Evolutionary conservation across 805 yeast species (phyloP), one percentile per base, ranked within the genome.

Genomic region (Candida endomychidarum): DNA sequence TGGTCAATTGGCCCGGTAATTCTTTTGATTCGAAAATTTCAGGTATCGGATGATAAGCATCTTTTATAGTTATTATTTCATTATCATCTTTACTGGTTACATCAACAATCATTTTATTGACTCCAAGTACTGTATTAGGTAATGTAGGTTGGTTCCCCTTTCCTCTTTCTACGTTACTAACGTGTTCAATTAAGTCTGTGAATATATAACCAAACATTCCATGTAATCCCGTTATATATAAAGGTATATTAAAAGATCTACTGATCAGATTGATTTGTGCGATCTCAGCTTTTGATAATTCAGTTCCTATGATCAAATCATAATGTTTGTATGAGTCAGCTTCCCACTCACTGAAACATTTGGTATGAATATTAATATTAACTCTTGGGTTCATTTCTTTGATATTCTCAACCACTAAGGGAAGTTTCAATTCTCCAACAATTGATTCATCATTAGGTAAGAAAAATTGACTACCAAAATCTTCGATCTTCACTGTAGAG

Each of bases 141-240:
- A 68, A 63, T 21, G 70, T 54, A 8, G 52, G 46, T 41, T 62
- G 67, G 48, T 65, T 68, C 29, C 78, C 75, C 41, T 67, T 72
- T 33, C 75, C 76, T 41, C 71, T 74, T 27, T 77, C 80, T 34
- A 75, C 72, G 3, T 61, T 63, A 2, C 86, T 72, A 22, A 70
- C 67, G 60, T 86, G 88, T 34, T 68, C 58, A 8, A 87, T 75
- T 45, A 91, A 69, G 60, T 93, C 99, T 3, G 80, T 79, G 56
- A 90, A 83, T 1, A 87, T 74, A 53, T 78, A 86, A 1, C 96
- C 96, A 57, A 76, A 88, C 55, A 90, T 65, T 0, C 99, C 99
- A 58, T 83, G 83, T 2, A 80, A 55, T 0, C 81, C 83, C 1
- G 86, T 65, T 11, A 77, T 71, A 56, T 85, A 88, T 21, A 93